Evolutionary conservation across 192 early-diverging fungal genomes (phyloP).

Genomic region (Entomortierella parvispora): DNA sequence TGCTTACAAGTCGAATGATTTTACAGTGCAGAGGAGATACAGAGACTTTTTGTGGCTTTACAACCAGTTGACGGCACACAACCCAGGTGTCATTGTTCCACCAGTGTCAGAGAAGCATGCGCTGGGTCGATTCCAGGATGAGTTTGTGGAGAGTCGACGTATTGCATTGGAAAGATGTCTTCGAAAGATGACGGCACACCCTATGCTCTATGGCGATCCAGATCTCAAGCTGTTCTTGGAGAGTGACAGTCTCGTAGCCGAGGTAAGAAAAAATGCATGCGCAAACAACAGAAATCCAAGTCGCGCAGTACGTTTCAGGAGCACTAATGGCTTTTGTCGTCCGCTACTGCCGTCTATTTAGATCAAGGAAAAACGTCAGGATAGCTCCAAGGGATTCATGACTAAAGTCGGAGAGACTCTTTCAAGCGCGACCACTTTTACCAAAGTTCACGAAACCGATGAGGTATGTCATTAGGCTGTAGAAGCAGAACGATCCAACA

Average conservation of each 20-base stretch:
- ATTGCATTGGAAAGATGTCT: conserved; percentile 87
- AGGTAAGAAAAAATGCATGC: conserved; percentile 52
- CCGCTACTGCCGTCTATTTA: too few relatives aligned
- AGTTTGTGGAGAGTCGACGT: conserved; percentile 92
- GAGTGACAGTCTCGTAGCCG: conserved; percentile 84
- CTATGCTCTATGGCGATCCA: conserved; percentile 82
- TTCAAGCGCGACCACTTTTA: conserved; percentile 67
- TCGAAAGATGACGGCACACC: conserved; percentile 81
- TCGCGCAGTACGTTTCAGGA: too few relatives aligned
- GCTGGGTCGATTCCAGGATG: conserved; percentile 91
- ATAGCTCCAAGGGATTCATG: conserved; percentile 64
- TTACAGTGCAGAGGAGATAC: conserved; percentile 88
- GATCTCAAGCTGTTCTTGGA: conserved; percentile 90
- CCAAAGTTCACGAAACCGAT: conserved; percentile 78
- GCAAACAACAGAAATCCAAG: background rate
- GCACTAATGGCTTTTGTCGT: too few relatives aligned
- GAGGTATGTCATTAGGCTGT: conserved; percentile 42
- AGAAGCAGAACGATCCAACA: too few relatives aligned
- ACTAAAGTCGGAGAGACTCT: conserved; percentile 78
- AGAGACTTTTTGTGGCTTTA: conserved; percentile 96
- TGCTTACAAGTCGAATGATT: conserved; percentile 80
- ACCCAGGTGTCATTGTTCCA: conserved; percentile 92
- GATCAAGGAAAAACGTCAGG: conserved; percentile 63
- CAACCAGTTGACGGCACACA: conserved; percentile 77
- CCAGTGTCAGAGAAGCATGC: conserved; percentile 95